Percentiles rank a stretch among this genome's conserved stretches.
Conservation (phyloP, 2,329 filamentous ascomycete genomes). For the Tolypocladium endophyticum region DNA sequence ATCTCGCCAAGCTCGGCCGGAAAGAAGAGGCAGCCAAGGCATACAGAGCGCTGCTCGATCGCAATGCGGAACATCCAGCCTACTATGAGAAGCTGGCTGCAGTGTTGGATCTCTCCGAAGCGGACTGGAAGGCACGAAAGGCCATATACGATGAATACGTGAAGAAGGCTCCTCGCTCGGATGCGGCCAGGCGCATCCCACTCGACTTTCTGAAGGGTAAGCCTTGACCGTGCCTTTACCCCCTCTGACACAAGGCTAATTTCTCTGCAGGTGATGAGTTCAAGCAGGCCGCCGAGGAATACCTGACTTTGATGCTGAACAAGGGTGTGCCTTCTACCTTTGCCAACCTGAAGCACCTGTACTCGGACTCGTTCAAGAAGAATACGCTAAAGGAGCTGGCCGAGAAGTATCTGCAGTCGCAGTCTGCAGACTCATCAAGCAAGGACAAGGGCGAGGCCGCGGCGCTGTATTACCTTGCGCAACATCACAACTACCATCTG, state of each 20-base stretch:
- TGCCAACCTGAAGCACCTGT: constrained; percentile 91
- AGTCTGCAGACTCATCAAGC: constrained; percentile 36
- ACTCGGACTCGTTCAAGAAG: constrained; percentile 67
- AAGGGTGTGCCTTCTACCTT: constrained; percentile 95
- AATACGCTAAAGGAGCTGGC: constrained; percentile 65
- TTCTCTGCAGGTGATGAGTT: constrained; percentile 61
- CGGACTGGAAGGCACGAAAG: constrained; percentile 54
- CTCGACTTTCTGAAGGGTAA: constrained; percentile 75
- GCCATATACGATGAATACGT: constrained; percentile 69
- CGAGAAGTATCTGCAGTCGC: constrained; percentile 62
- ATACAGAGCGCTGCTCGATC: constrained; percentile 70
- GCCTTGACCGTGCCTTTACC: constrained; percentile 6
- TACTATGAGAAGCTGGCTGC: constrained; percentile 76
- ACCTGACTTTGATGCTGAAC: constrained; percentile 74
- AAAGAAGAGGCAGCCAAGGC: constrained; percentile 74
- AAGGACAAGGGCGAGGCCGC: constrained; percentile 60
- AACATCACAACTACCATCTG: constrained; percentile 90
- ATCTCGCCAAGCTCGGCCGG: constrained; percentile 65
- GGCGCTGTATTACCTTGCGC: constrained; percentile 84
- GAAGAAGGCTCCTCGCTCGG: constrained; percentile 68
- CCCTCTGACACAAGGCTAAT: constrained; percentile 8
- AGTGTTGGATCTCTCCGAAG: constrained; percentile 48
- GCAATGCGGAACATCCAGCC: constrained; percentile 76
- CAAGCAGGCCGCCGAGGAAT: constrained; percentile 62
- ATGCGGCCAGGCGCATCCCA: constrained; percentile 77